Percentiles rank a stretch among this genome's conserved stretches.
These are phyloP conservation scores for Fusarium sp. DNA, from an alignment of 2,329 filamentous ascomycete genomes.

Conservation along the genomic window DNA sequence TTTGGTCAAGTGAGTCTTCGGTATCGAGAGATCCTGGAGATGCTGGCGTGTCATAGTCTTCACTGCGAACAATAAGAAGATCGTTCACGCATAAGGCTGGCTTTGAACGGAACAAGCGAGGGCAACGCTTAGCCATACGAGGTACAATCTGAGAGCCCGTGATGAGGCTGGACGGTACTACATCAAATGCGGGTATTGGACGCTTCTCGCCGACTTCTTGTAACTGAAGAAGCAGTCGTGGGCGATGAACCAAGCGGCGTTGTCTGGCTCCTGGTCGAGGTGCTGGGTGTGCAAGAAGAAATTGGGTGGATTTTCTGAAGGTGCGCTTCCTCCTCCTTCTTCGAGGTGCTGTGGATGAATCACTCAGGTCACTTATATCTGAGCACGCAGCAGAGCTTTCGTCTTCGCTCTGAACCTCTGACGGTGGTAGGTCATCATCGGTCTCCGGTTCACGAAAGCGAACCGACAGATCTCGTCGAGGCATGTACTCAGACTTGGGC, in stretches of 20 bases:
- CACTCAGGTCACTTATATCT: slow-evolving; percentile 57
- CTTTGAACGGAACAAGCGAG: slow-evolving; percentile 70
- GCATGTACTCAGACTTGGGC: slow-evolving; percentile 52
- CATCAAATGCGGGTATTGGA: slow-evolving; percentile 74
- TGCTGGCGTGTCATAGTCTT: slow-evolving; percentile 63
- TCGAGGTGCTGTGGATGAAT: slow-evolving; percentile 53
- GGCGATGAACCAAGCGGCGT: slow-evolving; percentile 72
- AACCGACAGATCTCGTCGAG: slow-evolving; percentile 55
- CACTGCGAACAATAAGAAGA: slow-evolving; percentile 75
- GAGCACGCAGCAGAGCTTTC: slow-evolving; percentile 55
- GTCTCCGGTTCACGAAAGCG: slow-evolving; percentile 55
- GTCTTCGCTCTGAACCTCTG: slow-evolving; percentile 56
- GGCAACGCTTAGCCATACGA: slow-evolving; percentile 67
- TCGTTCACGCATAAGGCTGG: slow-evolving; percentile 74
- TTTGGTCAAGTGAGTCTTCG: slow-evolving; percentile 57
- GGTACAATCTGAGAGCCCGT: slow-evolving; percentile 65
- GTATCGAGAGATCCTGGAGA: slow-evolving; percentile 50
- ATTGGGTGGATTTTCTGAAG: slow-evolving; percentile 68
- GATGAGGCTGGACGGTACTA: slow-evolving; percentile 74
- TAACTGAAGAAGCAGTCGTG: slow-evolving; percentile 75
- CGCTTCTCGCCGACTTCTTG: slow-evolving; percentile 71
- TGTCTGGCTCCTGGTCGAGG: slow-evolving; percentile 68
- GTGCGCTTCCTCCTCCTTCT: slow-evolving; percentile 54
- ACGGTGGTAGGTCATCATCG: slow-evolving; percentile 37
- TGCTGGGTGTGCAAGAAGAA: slow-evolving; percentile 74